A percentile compares a stretch with the other conserved stretches of the same genome.
phyloP scores from a whole-genome alignment of 2,329 filamentous ascomycete genomes.

The Immersiporthe knoxdaviesiana region DNA sequence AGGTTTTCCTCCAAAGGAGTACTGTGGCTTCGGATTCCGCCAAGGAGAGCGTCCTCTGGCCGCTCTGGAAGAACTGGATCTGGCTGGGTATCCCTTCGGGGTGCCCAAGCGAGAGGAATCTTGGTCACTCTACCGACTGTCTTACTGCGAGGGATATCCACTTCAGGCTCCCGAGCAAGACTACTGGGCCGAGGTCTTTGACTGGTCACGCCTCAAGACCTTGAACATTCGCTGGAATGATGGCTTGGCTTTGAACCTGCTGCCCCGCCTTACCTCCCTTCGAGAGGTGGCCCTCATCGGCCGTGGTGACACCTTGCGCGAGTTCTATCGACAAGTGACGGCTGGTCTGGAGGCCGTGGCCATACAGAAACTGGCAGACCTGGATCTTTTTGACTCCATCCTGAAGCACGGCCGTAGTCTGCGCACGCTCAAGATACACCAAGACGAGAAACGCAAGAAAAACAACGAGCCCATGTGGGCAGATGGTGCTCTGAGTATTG shows the following conservation, averaged over 20 bases:
- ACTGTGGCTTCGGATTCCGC: not conserved
- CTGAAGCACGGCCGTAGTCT: not conserved
- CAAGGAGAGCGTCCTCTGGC: not conserved
- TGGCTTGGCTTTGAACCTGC: not conserved
- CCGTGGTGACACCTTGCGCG: not conserved
- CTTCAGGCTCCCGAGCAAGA: not conserved
- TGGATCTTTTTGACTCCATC: not conserved
- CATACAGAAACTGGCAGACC: not conserved
- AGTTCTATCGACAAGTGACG: not conserved
- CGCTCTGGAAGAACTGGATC: slow-evolving; percentile 1
- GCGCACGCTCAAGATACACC: slow-evolving; percentile 1
- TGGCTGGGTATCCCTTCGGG: slow-evolving; percentile 4
- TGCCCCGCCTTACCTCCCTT: not conserved
- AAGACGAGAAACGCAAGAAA: not conserved
- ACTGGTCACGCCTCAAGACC: slow-evolving; percentile 5
- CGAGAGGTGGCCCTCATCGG: slow-evolving; percentile 1
- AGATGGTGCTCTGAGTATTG: not conserved
- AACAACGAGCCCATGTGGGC: not conserved
- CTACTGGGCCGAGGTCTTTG: not conserved
- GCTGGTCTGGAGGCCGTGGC: not conserved
- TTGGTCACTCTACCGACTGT: too few relatives aligned
- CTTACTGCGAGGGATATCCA: not conserved
- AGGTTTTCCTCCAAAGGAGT: not conserved
- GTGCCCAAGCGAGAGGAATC: not conserved
- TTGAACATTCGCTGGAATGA: too few relatives aligned